These are phyloP conservation scores for Erucastrum elatum DNA, from an alignment of 345 rosid genomes.

Conservation along the genomic window DNA sequence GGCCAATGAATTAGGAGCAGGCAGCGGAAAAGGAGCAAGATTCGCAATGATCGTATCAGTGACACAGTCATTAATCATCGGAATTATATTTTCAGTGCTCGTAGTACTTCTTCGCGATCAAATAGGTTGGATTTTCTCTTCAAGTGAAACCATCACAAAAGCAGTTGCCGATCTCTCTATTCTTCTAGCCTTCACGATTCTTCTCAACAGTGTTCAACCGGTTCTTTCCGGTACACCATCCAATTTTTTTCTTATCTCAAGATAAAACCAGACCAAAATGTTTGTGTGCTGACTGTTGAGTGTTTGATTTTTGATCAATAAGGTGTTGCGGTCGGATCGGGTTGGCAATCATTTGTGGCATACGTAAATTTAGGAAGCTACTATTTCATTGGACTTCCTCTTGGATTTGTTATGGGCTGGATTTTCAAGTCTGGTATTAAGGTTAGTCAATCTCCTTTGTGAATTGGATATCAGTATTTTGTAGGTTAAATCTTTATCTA, in stretches of 20 bases:
- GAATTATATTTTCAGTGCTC: constrained; percentile 56
- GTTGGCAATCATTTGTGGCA: constrained; percentile 70
- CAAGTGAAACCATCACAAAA: constrained; percentile 53
- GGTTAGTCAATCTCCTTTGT: not conserved
- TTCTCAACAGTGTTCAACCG: constrained; percentile 89
- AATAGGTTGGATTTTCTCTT: constrained; percentile 58
- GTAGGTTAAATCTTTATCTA: not conserved
- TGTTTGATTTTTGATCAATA: not conserved
- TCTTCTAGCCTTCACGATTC: constrained; percentile 71
- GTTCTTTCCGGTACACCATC: constrained; percentile 62
- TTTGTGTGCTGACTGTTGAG: not conserved
- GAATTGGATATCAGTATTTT: not conserved
- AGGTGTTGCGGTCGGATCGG: constrained; percentile 84
- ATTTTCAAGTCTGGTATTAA: constrained; percentile 47
- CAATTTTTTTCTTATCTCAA: too few species aligned
- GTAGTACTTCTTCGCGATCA: constrained; percentile 47
- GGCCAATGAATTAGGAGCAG: constrained; percentile 42
- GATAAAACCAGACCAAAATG: not conserved
- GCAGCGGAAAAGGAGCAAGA: constrained; percentile 41
- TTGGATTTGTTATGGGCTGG: constrained; percentile 65
- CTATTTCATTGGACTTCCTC: constrained; percentile 62
- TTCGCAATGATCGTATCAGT: constrained; percentile 70
- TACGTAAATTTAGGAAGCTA: constrained; percentile 69
- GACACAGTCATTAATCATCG: constrained; percentile 53
- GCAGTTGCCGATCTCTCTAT: constrained; percentile 64